Conservation (phyloP, 768 basidiomycete genomes). For the Porphyrellus cyaneotinctus region DNA sequence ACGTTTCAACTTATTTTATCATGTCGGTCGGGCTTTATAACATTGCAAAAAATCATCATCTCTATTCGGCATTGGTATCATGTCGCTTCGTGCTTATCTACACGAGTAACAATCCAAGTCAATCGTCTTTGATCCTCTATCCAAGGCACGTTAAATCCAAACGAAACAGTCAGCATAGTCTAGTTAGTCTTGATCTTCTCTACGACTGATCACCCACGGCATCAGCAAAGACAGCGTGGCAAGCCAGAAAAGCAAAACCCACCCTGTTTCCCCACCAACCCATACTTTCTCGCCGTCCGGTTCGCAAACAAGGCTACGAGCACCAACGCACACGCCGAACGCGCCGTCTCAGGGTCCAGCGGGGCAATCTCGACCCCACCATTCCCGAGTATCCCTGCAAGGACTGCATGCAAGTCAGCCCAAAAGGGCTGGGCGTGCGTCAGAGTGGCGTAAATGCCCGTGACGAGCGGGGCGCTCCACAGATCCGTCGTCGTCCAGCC, state of each 20-base stretch:
- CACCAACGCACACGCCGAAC: constrained; percentile 67
- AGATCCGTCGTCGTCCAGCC: constrained; percentile 86
- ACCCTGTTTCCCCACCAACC: constrained; percentile 22
- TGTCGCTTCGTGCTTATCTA: too few relatives aligned
- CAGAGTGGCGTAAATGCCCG: constrained; percentile 73
- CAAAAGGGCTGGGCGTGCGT: constrained; percentile 88
- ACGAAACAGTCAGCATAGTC: neutral
- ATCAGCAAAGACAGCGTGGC: neutral
- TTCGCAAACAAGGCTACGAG: constrained; percentile 58
- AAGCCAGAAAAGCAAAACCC: neutral
- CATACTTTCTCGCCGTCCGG: constrained; percentile 65
- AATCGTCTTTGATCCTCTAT: neutral
- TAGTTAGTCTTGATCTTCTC: constrained; percentile 30
- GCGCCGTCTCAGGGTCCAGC: constrained; percentile 59
- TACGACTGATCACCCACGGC: neutral
- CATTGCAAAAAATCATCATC: neutral
- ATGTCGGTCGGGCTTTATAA: constrained; percentile 15
- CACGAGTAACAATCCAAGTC: constrained; percentile 2
- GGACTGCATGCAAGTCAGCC: constrained; percentile 52
- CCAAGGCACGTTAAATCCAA: neutral
- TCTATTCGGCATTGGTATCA: constrained; percentile 5
- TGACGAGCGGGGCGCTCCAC: constrained; percentile 79
- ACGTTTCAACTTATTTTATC: neutral
- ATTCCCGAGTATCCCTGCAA: constrained; percentile 44
- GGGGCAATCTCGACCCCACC: constrained; percentile 36